These are phyloP conservation scores for Cercospora citrullina DNA, from an alignment of 2,329 filamentous ascomycete genomes.

Conservation along the genomic window DNA sequence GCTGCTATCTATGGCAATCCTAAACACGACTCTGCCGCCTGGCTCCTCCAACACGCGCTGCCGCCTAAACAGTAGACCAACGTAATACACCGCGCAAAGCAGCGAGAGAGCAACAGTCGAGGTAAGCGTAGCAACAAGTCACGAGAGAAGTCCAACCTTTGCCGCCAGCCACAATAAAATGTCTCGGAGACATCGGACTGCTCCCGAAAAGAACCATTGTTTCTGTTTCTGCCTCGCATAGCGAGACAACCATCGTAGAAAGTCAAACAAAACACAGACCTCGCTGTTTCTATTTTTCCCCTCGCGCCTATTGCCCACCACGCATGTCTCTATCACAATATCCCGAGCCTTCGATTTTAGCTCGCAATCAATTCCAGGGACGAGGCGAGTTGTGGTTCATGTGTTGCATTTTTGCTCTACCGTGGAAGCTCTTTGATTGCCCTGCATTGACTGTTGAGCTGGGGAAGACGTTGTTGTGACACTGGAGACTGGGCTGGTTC, in stretches of 20 bases:
- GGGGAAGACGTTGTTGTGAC: background rate
- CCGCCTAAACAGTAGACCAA: background rate
- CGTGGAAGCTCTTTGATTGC: background rate
- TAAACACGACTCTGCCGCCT: background rate
- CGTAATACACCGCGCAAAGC: background rate
- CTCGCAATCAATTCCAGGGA: background rate
- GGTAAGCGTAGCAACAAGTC: background rate
- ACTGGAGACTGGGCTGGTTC: background rate
- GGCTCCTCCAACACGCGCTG: background rate
- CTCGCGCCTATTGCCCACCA: background rate
- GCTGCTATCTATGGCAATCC: background rate
- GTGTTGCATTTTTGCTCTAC: background rate
- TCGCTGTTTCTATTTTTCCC: background rate
- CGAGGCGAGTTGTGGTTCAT: background rate
- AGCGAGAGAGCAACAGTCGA: background rate
- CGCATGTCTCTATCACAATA: background rate
- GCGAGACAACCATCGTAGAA: background rate
- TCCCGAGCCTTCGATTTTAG: background rate
- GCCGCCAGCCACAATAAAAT: background rate
- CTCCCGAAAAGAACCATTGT: constrained; percentile 1
- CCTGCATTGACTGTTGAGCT: constrained; percentile 3
- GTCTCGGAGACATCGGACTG: constrained; percentile 8
- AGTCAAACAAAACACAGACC: background rate
- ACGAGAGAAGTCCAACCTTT: background rate
- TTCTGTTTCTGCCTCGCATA: background rate